Conservation (phyloP, 495 filamentous ascomycete species). For the Podospora conica region DNA sequence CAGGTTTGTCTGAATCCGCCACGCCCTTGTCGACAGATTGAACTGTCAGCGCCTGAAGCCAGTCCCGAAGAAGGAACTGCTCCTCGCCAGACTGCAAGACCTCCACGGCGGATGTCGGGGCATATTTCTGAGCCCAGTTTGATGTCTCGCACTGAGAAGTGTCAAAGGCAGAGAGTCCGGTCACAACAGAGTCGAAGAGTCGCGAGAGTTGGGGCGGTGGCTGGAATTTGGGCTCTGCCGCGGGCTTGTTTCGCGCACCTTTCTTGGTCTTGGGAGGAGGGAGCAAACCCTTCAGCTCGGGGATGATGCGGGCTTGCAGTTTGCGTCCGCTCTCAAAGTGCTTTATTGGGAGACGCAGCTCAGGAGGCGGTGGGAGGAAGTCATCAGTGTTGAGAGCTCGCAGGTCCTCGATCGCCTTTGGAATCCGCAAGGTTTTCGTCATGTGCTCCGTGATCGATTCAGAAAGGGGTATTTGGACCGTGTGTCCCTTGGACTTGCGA, state of each 20-base stretch:
- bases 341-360: conserved; percentile 43
- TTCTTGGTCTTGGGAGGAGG: conserved; percentile 9
- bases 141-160: conserved; percentile 62
- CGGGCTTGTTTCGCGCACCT: conserved; percentile 8
- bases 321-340: conserved; percentile 45
- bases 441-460: conserved; percentile 42
- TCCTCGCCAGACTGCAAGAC: conserved; percentile 75
- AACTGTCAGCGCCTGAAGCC: conserved; percentile 72
- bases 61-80: conserved; percentile 66
- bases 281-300: conserved; percentile 25
- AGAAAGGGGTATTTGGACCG: conserved; percentile 31
- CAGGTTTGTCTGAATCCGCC: conserved; percentile 41
- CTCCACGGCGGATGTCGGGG: conserved; percentile 60
- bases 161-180: conserved; percentile 73
- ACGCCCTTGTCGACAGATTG: conserved; percentile 62
- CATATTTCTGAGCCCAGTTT: conserved; percentile 83
- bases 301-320: conserved; percentile 37
- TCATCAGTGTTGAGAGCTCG: conserved; percentile 32
- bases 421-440: conserved; percentile 29
- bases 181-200: conserved; percentile 53
- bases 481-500: conserved; percentile 47
- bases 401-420: conserved; percentile 17
- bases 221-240: conserved; percentile 15
- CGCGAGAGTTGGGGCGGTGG: conserved; percentile 54
- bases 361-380: conserved; percentile 31